Percentiles rank a stretch among this genome's conserved stretches.
Evolutionary conservation across 306 rosid species (phyloP).

Genomic region (Pyrus pyrifolia): DNA sequence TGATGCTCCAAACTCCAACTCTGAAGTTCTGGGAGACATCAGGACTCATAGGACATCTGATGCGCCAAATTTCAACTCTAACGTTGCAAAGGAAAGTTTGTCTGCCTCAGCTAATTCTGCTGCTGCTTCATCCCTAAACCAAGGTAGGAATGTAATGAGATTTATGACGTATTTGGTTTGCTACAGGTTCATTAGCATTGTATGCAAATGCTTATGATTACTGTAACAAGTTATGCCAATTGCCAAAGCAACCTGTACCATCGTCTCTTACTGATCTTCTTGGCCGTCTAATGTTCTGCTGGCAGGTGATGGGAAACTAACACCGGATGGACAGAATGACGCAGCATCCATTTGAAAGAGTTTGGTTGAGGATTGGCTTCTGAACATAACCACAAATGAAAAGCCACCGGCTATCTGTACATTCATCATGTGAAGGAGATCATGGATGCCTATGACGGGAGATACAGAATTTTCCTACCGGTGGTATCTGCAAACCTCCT

Average conservation of each 20-base stretch:
- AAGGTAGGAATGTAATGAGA: slow-evolving; percentile 39
- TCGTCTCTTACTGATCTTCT: neutral
- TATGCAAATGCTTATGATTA: neutral
- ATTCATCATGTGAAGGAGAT: slow-evolving; percentile 41
- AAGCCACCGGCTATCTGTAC: slow-evolving; percentile 50
- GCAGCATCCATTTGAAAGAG: slow-evolving; percentile 27
- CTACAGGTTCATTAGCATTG: neutral
- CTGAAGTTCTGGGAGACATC: slow-evolving; percentile 25
- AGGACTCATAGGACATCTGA: slow-evolving; percentile 16
- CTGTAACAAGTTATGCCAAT: neutral
- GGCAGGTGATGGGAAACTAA: slow-evolving; percentile 37
- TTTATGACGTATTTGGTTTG: neutral
- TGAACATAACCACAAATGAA: slow-evolving; percentile 24
- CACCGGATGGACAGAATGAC: slow-evolving; percentile 32
- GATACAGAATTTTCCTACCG: slow-evolving; percentile 43
- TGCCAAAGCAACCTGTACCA: neutral
- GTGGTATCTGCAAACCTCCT: slow-evolving; percentile 30
- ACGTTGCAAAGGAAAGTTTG: slow-evolving; percentile 14
- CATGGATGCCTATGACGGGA: slow-evolving; percentile 38
- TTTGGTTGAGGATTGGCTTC: slow-evolving; percentile 13
- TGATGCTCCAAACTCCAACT: slow-evolving; percentile 22
- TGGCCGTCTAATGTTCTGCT: slow-evolving; percentile 14
- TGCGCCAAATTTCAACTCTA: slow-evolving; percentile 22
- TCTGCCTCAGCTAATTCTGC: slow-evolving; percentile 33
- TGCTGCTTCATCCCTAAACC: slow-evolving; percentile 31